These are phyloP conservation scores for Oryza nivara DNA, from an alignment of 176 grass and related monocot species.

Conservation along the genomic window DNA sequence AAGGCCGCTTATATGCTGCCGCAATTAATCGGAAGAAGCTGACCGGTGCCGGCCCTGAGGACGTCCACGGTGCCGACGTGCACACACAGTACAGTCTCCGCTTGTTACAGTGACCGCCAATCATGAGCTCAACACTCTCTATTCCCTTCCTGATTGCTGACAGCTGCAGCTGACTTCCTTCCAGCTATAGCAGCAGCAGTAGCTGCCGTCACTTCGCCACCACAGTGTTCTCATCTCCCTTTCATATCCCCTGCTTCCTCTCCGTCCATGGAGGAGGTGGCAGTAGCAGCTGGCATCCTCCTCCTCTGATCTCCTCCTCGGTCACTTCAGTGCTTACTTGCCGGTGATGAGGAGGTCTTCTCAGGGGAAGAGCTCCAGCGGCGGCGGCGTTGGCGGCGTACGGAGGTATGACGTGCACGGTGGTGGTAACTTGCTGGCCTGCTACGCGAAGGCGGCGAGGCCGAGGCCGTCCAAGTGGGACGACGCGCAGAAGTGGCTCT, in stretches of 20 bases:
- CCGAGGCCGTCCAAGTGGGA: conserved; percentile 92
- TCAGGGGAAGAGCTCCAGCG: neutral
- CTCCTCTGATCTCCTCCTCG: too few species aligned
- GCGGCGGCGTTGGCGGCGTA: neutral
- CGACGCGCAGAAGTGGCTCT: conserved; percentile 86
- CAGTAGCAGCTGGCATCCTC: neutral
- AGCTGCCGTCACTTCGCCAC: neutral
- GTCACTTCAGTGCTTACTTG: too few species aligned
- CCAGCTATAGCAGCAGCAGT: neutral
- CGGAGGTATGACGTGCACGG: neutral
- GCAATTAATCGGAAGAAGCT: neutral
- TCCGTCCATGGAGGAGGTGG: too few species aligned
- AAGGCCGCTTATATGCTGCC: neutral
- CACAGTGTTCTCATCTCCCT: neutral
- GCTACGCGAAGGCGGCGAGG: conserved; percentile 52
- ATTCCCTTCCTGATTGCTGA: neutral
- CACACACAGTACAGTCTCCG: neutral
- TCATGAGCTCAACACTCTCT: neutral
- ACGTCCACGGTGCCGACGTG: too few species aligned
- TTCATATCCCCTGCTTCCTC: neutral
- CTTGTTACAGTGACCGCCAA: conserved; percentile 9
- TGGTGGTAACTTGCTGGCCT: conserved; percentile 16
- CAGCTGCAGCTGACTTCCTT: neutral
- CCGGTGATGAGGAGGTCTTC: conserved; percentile 39
- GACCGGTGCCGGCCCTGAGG: neutral